Percentiles rank a stretch among this genome's conserved stretches.
Evolutionary conservation across 2,329 filamentous ascomycete genomes (phyloP).

Genomic region (Apiospora rasikravindrae): DNA sequence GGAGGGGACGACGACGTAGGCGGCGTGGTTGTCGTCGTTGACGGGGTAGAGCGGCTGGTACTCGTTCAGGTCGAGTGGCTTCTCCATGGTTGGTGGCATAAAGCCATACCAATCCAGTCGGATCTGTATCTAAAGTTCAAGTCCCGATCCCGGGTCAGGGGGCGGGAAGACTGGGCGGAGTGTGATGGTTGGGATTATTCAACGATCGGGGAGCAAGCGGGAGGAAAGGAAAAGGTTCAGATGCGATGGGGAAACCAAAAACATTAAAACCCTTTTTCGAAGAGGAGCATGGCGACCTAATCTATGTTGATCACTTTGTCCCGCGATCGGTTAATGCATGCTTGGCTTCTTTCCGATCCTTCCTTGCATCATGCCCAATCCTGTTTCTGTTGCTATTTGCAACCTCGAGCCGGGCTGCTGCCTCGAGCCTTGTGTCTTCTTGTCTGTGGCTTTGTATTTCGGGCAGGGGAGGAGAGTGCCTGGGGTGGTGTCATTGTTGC

Average conservation of each 20-base stretch:
- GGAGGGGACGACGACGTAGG: neutral
- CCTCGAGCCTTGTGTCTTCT: neutral
- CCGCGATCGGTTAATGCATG: neutral
- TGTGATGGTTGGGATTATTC: neutral
- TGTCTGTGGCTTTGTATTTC: neutral
- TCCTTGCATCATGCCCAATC: neutral
- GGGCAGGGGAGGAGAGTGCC: neutral
- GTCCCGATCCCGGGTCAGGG: neutral
- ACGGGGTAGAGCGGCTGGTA: neutral
- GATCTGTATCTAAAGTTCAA: neutral
- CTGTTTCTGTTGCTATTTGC: neutral
- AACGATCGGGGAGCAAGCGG: neutral
- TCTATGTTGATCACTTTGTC: slow-evolving; percentile 4
- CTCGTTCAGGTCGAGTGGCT: neutral
- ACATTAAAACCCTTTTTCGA: neutral
- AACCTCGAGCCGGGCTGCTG: neutral
- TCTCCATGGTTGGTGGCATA: neutral
- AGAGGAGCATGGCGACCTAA: neutral
- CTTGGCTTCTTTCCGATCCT: neutral
- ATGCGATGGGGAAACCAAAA: neutral
- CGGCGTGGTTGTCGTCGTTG: slow-evolving; percentile 5
- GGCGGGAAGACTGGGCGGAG: neutral
- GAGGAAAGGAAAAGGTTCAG: neutral
- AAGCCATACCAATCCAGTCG: slow-evolving; percentile 1
- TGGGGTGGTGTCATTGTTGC: neutral